These are phyloP conservation scores for Gastrolobium villosum DNA, from an alignment of 306 rosid genomes.

Conservation along the genomic window DNA sequence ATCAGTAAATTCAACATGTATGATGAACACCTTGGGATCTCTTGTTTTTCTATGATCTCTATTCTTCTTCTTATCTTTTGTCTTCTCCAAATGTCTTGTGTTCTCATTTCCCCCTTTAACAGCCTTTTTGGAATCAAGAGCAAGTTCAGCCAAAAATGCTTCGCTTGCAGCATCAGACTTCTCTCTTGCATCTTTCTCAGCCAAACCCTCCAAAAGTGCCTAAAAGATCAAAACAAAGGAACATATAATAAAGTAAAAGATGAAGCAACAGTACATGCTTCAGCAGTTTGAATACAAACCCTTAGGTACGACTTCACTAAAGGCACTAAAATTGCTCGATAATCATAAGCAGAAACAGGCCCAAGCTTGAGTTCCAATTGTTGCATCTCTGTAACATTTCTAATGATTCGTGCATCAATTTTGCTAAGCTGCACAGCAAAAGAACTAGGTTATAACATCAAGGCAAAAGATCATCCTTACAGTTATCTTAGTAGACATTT, in stretches of 20 bases:
- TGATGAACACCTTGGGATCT: conserved; percentile 76
- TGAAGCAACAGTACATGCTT: conserved; percentile 30
- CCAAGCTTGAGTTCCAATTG: conserved; percentile 88
- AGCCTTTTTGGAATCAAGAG: conserved; percentile 83
- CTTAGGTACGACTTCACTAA: conserved; percentile 85
- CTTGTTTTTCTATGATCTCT: conserved; percentile 82
- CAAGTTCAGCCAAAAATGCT: conserved; percentile 97
- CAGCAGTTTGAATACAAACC: conserved; percentile 69
- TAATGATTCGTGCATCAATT: conserved; percentile 82
- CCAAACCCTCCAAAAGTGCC: conserved; percentile 91
- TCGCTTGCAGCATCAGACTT: conserved; percentile 97
- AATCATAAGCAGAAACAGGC: conserved; percentile 82
- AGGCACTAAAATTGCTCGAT: conserved; percentile 83
- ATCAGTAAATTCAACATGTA: conserved; percentile 46
- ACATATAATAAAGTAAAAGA: conserved; percentile 39
- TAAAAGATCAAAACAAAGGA: conserved; percentile 50
- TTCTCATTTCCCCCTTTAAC: conserved; percentile 78
- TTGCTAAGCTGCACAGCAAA: conserved; percentile 83
- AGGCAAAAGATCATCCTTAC: conserved; percentile 39
- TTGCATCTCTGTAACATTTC: conserved; percentile 81
- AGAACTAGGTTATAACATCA: conserved; percentile 51
- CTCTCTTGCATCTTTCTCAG: conserved; percentile 94
- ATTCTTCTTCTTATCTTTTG: conserved; percentile 89
- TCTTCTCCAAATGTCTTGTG: conserved; percentile 72
- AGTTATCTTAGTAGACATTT: conserved; percentile 33